phyloP scores from a whole-genome alignment of 352 stramenopile genomes.

The Pythium aristosporum region DNA sequence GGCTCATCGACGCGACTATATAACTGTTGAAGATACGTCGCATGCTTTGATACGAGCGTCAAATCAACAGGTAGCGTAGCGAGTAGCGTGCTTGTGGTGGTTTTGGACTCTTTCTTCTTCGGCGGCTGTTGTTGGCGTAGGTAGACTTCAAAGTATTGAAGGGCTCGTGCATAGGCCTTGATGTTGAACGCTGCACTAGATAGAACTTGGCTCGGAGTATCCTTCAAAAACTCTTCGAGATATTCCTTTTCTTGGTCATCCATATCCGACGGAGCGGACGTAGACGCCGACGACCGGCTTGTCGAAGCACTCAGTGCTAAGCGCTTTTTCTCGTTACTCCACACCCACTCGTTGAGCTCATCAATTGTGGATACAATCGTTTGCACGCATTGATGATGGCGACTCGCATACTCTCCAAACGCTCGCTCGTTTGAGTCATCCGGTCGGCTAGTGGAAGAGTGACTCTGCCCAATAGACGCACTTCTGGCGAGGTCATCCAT shows the following conservation, averaged over 20 bases:
- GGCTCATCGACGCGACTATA: conserved; percentile 42
- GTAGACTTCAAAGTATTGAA: conserved; percentile 51
- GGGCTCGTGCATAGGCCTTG: conserved; percentile 38
- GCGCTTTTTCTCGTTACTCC: conserved; percentile 80
- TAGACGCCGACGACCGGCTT: conserved; percentile 18
- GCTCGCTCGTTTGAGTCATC: conserved; percentile 22
- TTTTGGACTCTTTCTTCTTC: conserved; percentile 15
- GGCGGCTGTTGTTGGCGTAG: conserved; percentile 33
- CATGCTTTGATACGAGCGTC: conserved; percentile 31
- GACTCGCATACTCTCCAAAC: conserved; percentile 64
- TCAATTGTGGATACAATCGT: conserved; percentile 86
- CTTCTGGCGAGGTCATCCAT: conserved; percentile 31
- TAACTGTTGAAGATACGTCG: conserved; percentile 39
- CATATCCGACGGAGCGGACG: conserved; percentile 26
- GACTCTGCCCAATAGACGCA: not conserved
- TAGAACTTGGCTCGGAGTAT: conserved; percentile 35
- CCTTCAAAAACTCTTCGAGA: conserved; percentile 47
- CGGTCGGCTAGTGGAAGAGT: not conserved
- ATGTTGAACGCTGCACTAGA: conserved; percentile 43
- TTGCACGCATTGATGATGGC: conserved; percentile 83
- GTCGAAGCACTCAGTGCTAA: conserved; percentile 46
- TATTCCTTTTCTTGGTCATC: conserved; percentile 48
- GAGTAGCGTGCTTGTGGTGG: conserved; percentile 20
- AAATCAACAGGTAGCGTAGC: conserved; percentile 28
- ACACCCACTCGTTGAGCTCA: conserved; percentile 88